These are phyloP conservation scores for Epichloe festucae DNA, from an alignment of 2,329 filamentous ascomycete genomes.

Conservation along the genomic window DNA sequence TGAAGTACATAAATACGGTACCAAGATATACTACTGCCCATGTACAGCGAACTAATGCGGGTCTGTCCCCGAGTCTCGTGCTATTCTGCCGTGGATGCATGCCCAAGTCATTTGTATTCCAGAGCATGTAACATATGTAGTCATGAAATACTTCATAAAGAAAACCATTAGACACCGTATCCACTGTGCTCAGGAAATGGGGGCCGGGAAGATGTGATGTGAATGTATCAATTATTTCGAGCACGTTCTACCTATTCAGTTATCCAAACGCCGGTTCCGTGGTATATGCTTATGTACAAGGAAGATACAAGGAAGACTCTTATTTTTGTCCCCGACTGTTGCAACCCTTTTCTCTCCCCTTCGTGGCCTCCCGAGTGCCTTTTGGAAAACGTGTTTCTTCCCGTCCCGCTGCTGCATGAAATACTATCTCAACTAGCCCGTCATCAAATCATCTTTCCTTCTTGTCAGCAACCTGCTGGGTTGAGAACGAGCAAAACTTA, in stretches of 20 bases:
- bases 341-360: conserved; percentile 14
- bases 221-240: neutral
- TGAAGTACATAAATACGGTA: neutral
- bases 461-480: conserved; percentile 41
- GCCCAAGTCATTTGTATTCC: no score
- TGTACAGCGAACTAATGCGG: no score
- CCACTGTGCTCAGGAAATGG: no score
- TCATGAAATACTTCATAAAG: no score
- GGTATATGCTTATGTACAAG: conserved; percentile 15
- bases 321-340: conserved; percentile 11
- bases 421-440: neutral
- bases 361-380: conserved; percentile 21
- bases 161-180: no score
- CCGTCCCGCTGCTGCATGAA: no score
- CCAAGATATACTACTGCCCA: no score
- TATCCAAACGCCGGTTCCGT: conserved; percentile 8
- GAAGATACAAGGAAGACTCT: conserved; percentile 16
- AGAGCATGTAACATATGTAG: neutral
- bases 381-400: conserved; percentile 17
- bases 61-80: no score
- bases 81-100: no score
- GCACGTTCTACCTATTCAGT: conserved; percentile 6
- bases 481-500: conserved; percentile 78
- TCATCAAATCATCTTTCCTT: conserved; percentile 19
- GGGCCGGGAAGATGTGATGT: no score